Conservation (phyloP, 345 rosid genomes). For the Arabis alpina region DNA sequence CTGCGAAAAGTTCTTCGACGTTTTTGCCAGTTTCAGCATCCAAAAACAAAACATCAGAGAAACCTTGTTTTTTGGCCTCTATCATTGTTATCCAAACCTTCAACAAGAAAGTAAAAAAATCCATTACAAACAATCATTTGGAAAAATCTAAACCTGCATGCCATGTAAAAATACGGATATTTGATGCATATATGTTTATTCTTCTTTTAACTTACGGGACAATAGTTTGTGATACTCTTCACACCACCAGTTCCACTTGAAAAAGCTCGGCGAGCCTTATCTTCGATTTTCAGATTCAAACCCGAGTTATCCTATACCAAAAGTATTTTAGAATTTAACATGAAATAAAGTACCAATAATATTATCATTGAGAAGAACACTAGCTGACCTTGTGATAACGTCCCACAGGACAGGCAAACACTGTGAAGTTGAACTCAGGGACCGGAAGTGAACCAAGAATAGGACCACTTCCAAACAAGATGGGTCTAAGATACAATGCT, state of each 20-base stretch:
- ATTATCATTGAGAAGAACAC: not conserved
- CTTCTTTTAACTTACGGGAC: conserved; percentile 47
- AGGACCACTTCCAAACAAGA: conserved; percentile 64
- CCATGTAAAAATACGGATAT: not conserved
- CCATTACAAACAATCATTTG: not conserved
- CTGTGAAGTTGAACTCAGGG: conserved; percentile 55
- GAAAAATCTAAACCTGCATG: not conserved
- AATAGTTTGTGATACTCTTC: conserved; percentile 62
- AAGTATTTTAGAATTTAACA: not conserved
- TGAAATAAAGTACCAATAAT: not conserved
- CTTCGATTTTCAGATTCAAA: conserved; percentile 57
- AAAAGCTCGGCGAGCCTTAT: conserved; percentile 54
- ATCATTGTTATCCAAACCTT: conserved; percentile 54
- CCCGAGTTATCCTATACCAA: conserved; percentile 40
- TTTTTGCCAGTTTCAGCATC: conserved; percentile 59
- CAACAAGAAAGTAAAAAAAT: not conserved
- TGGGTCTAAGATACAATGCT: conserved; percentile 63
- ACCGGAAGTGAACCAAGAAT: conserved; percentile 59
- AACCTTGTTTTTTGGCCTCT: conserved; percentile 67
- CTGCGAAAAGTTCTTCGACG: conserved; percentile 68
- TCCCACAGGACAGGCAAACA: conserved; percentile 64
- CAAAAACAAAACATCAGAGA: conserved; percentile 63
- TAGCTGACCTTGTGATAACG: conserved; percentile 48
- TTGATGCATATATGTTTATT: not conserved
- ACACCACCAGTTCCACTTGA: conserved; percentile 75